Evolutionary conservation across 345 rosid species (phyloP), one percentile per base, ranked within the genome.

Genomic region (Eucalyptus sp.): DNA sequence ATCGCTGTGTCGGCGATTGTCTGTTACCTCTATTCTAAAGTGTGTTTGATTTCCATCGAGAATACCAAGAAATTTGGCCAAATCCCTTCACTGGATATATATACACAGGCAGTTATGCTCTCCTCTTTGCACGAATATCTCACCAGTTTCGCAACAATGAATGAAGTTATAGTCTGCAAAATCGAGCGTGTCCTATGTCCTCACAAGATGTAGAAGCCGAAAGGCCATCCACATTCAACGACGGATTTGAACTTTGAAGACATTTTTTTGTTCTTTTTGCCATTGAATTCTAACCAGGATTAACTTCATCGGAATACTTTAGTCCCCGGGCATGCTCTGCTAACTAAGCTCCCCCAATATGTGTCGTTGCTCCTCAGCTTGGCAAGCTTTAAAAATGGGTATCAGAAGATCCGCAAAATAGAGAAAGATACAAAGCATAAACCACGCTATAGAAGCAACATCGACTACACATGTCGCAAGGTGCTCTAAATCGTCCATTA

Each of bases 31-130:
- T 54, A 54, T 54, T 52, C 58, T 52, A 4, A 54, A 20, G 60
- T 54, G 0, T 22, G 27, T 60, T 60, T 60, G 4, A 60, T 60
- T 60, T 25, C 31, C 66, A 27, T 27, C 7, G 0, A 15, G n/a
- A 60, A 27, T 60, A 0, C n/a, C n/a, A 12, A 27, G 66, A 58
- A 58, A 58, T 58, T 58, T 58, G 66, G 13, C 66, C 66, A 25
- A 25, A 11, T 25, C 14, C 64, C 64, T 58, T 20, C 0, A 33
- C 37, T 4, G 5, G 2, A 58, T 25, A 52, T 5, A 56, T 56
- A 24, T 24, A 22, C 2, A 0, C 13, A 7, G 64, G 15, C 0
- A 58, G 14, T 25, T 5, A 2, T 0, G 66, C 66, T 25, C n/a
- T 58, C 0, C 15, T 25, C 29, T 60, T 27, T 60, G 66, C 66